Percentiles rank a stretch among this genome's conserved stretches.
Conservation (phyloP, 164 flowering plant species). For the Echeveria elegans region DNA sequence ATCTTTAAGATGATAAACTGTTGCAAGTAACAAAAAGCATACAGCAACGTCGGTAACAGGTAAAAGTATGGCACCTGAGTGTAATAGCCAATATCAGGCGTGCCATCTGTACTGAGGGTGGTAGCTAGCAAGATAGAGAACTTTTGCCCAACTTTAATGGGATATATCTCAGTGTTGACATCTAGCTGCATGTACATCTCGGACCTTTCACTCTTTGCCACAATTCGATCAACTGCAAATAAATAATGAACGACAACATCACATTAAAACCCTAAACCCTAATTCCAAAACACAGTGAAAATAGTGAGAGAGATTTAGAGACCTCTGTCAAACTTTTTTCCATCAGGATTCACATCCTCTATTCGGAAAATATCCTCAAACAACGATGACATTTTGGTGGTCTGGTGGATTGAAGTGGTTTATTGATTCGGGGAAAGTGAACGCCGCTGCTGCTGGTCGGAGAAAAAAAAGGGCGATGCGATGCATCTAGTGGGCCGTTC, state of each 20-base stretch:
- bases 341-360: constrained; percentile 55
- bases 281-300: too few relatives aligned
- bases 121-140: constrained; percentile 63
- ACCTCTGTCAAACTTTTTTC: constrained; percentile 87
- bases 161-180: constrained; percentile 68
- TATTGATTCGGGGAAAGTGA: too few relatives aligned
- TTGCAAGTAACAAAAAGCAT: too few relatives aligned
- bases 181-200: constrained; percentile 69
- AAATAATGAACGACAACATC: not conserved
- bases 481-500: too few relatives aligned
- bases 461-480: too few relatives aligned
- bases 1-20: too few relatives aligned
- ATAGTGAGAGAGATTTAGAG: not conserved
- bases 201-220: constrained; percentile 36
- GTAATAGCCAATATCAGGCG: constrained; percentile 70
- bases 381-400: constrained; percentile 16
- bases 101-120: constrained; percentile 76
- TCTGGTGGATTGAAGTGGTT: too few relatives aligned
- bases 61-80: constrained; percentile 57
- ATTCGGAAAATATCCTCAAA: constrained; percentile 63
- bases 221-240: constrained; percentile 37
- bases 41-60: too few relatives aligned
- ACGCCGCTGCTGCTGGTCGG: too few relatives aligned
- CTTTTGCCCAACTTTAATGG: constrained; percentile 47
- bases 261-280: not conserved